phyloP scores from a whole-genome alignment of 2,329 filamentous ascomycete genomes.

The Verticillium nonalfalfae region DNA sequence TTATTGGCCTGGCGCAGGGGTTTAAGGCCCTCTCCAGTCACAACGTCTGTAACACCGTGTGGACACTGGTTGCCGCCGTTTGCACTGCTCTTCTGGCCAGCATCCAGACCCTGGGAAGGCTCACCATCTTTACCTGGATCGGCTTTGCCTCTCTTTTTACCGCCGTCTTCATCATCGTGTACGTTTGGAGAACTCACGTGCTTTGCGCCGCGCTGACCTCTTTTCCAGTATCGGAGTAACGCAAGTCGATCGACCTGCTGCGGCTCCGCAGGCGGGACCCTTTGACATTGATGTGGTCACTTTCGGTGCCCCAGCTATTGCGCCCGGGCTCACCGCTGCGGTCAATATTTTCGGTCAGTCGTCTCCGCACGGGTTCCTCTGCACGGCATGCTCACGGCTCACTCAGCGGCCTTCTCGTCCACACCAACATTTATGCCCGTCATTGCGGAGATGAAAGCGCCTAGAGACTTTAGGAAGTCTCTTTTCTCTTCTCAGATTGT shows the following conservation, averaged over 20 bases:
- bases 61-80: slow-evolving; percentile 15
- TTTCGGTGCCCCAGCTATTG: slow-evolving; percentile 14
- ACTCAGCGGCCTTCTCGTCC: slow-evolving; percentile 12
- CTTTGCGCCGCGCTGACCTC: no score
- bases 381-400: neutral
- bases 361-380: no score
- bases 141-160: slow-evolving; percentile 52
- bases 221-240: slow-evolving; percentile 16
- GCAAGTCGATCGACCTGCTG: slow-evolving; percentile 12
- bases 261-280: slow-evolving; percentile 14
- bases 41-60: slow-evolving; percentile 14
- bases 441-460: slow-evolving; percentile 15
- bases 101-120: slow-evolving; percentile 9
- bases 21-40: slow-evolving; percentile 13
- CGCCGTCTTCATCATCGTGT: slow-evolving; percentile 20
- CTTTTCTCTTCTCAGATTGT: slow-evolving; percentile 11
- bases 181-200: slow-evolving; percentile 3
- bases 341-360: slow-evolving; percentile 18
- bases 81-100: slow-evolving; percentile 13
- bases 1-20: slow-evolving; percentile 16
- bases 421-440: slow-evolving; percentile 17
- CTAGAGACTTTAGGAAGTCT: slow-evolving; percentile 11
- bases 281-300: slow-evolving; percentile 14
- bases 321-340: slow-evolving; percentile 15
- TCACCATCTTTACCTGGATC: slow-evolving; percentile 42